Base-by-base conservation (phyloP, 228 moss, liverwort and hornwort genomes). In the Sphagnum fallax region DNA sequence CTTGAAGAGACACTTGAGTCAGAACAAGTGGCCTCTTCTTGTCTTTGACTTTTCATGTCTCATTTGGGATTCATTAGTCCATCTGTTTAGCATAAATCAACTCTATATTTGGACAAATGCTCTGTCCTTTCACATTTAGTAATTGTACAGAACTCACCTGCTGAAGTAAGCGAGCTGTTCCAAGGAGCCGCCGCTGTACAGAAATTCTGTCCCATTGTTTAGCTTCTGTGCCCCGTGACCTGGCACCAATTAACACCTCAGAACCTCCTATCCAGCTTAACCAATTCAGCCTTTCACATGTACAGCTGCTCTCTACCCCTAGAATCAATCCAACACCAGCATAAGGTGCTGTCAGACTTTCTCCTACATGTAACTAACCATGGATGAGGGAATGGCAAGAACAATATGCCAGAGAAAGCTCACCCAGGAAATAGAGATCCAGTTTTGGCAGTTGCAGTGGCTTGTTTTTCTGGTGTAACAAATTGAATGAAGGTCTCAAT, bases 81-180 rank as follows among this genome's bases (percentile, higher is more conserved):
- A 60, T 11, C 59, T 11, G 11, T 60, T 60, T 60, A 11, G 12
- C 11, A 15, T 60, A 15, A 11, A 60, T 60, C 12, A 60, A 15
- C 59, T 60, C 11, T 4, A 60, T 15, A 15, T 15, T 60, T 11
- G 11, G 12, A 11, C 15, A 60, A 15, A 60, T 11, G 11, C 59
- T 15, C 15, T 15, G 15, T 60, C 1, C 15, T 60, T 11, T 11
- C 15, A 15, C 59, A 60, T 60, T 11, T 11, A 11, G 15, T 15
- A 60, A 11, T 60, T 4, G 12, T 60, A 60, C 15, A 60, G 15
- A 11, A 0, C 49, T 59, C 9, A 84, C 83, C 77, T 78, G 81
- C 72, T 91, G 83, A 5, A 93, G 61, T 8, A 92, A 66, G 58
- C 97, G 82, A 13, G 87, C 83, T 67, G 81, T 87, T 72, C 87